Evolutionary conservation across 2,329 filamentous ascomycete genomes (phyloP).

Genomic region (Fusarium chlamydosporum): DNA sequence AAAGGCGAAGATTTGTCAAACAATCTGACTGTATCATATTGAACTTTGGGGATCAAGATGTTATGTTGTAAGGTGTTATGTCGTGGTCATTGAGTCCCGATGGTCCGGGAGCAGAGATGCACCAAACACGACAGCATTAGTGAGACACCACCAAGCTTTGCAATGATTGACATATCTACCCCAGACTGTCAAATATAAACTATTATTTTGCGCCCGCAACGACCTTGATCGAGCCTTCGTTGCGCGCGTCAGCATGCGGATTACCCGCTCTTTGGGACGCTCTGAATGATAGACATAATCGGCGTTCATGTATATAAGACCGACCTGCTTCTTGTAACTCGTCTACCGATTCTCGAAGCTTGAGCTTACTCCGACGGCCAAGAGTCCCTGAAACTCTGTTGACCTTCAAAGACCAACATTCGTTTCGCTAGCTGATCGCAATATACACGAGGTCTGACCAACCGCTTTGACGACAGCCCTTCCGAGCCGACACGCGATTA

Average conservation of each 20-base stretch:
- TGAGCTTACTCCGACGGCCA: constrained; percentile 35
- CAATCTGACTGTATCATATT: constrained; percentile 2
- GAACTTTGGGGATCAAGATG: not conserved
- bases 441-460: not conserved
- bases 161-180: constrained; percentile 25
- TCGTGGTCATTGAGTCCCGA: not conserved
- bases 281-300: constrained; percentile 34
- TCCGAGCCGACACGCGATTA: not conserved
- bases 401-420: not conserved
- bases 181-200: constrained; percentile 36
- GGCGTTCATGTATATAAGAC: constrained; percentile 47
- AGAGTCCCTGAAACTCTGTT: not conserved
- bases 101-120: not conserved
- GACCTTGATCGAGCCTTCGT: constrained; percentile 42
- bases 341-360: constrained; percentile 10
- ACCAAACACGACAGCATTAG: not conserved
- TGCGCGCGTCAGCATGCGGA: constrained; percentile 54
- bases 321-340: constrained; percentile 39
- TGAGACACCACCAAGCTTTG: not conserved
- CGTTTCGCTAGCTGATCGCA: not conserved
- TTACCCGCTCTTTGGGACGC: constrained; percentile 42
- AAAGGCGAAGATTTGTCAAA: not conserved
- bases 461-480: not conserved
- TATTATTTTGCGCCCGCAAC: constrained; percentile 51
- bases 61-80: constrained; percentile 1